A percentile compares a stretch with the other conserved stretches of the same genome.
These are phyloP conservation scores for Colletotrichum melonis DNA, from an alignment of 2,329 filamentous ascomycete genomes.

Conservation along the genomic window DNA sequence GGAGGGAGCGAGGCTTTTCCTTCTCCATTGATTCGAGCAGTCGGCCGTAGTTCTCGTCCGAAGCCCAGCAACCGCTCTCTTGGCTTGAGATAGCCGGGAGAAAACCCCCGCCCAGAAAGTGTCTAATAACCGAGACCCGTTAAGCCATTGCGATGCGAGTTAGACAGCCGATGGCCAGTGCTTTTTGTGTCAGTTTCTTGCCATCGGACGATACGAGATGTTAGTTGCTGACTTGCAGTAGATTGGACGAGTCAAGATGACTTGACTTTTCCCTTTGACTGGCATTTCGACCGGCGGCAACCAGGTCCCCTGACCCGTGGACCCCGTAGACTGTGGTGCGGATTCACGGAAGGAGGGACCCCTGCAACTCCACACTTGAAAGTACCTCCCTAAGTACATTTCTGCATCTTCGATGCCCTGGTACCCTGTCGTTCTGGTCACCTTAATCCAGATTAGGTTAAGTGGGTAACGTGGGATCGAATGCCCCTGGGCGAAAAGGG, in stretches of 20 bases:
- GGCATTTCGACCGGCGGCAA: not conserved
- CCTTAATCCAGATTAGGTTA: not conserved
- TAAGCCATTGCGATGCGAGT: not conserved
- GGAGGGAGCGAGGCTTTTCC: not conserved
- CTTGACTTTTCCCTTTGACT: slow-evolving; percentile 4
- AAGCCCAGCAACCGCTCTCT: not conserved
- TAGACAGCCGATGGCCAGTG: not conserved
- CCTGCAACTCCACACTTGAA: not conserved
- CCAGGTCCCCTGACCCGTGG: not conserved
- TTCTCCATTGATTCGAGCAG: not conserved
- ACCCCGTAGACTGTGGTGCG: not conserved
- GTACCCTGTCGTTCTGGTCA: not conserved
- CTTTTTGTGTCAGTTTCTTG: slow-evolving; percentile 11
- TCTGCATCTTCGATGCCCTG: not conserved
- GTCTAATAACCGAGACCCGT: not conserved
- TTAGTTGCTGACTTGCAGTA: not conserved
- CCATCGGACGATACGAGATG: slow-evolving; percentile 10
- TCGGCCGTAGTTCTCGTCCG: not conserved
- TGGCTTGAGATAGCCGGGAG: not conserved
- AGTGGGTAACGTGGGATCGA: not conserved
- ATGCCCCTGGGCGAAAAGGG: not conserved
- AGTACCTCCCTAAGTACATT: not conserved
- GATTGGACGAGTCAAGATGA: slow-evolving; percentile 28
- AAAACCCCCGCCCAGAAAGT: not conserved
- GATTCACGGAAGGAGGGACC: not conserved